Base-by-base conservation (phyloP, 345 rosid species). In the Citrus hindsii region DNA sequence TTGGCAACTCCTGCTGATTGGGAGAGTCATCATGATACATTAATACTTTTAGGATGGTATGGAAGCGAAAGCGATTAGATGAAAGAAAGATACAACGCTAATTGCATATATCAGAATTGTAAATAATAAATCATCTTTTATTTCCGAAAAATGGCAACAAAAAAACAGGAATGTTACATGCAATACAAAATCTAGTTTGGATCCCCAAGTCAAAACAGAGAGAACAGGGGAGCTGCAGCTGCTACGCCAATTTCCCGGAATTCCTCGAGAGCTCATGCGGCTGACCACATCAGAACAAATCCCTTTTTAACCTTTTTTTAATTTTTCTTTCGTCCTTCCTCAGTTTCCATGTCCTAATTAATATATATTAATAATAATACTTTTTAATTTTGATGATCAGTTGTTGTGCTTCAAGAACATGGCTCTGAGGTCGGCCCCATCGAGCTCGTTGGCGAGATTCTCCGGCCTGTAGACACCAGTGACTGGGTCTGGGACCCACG, bases 401-500 rank as follows among this genome's bases (percentile, higher is more conserved):
- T 46, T 46, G 51, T 46, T 46, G 18, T 82, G 87, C 93, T 89
- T 92, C 87, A 94, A 82, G 68, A 91, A 88, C 55, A 76, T 19
- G 32, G 91, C 93, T 24, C 97, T 82, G 1, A 94, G 86, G 77
- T 89, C 96, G 12, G 92, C 96, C 19, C 79, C 88, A 80, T 94
- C 96, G 35, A 90, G 77, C 82, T 90, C 97, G 12, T 86, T 81
- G 4, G 88, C 82, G 46, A 85, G 83, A 79, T 86, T 89, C 73
- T 89, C 98, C 2, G 98, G 97, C 76, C 95, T 83, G 92, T 91
- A 94, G 81, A 80, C 88, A 19, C 98, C 96, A 79, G 98, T 92
- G 37, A 88, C 86, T 7, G 97, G 98, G 78, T 94, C 97, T 1
- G 98, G 98, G 55, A 88, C 84, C 97, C 97, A 94, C 8, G 93